Conservation (phyloP, 1,284 basidiomycete species). For the Entoloma clypeatum region DNA sequence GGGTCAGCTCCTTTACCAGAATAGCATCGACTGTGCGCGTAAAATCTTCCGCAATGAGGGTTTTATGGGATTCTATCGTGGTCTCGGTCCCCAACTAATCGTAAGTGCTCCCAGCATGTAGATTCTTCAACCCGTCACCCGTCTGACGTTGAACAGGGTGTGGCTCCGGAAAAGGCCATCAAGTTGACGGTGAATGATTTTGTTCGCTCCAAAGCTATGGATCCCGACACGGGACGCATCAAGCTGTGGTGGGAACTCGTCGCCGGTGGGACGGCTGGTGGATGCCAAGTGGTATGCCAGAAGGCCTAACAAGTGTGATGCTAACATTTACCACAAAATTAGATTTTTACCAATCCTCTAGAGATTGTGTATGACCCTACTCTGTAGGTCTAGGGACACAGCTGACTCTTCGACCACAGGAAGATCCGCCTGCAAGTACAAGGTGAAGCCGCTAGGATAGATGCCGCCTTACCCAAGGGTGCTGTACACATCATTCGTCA, state of each 20-base stretch:
- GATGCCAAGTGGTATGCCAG: constrained; percentile 89
- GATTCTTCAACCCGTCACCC: constrained; percentile 2
- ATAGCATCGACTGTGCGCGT: constrained; percentile 89
- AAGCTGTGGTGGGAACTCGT: constrained; percentile 82
- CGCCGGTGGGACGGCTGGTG: constrained; percentile 92
- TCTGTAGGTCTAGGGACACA: constrained; percentile 10
- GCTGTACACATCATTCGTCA: constrained; percentile 92
- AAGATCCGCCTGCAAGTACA: constrained; percentile 98
- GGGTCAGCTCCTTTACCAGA: constrained; percentile 92
- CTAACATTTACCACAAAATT: constrained; percentile 18
- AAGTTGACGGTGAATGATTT: constrained; percentile 97
- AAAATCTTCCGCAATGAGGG: constrained; percentile 97
- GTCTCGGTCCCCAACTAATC: constrained; percentile 91
- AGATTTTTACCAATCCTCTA: constrained; percentile 95
- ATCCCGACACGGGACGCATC: constrained; percentile 94
- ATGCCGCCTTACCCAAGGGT: constrained; percentile 76
- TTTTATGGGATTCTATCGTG: constrained; percentile 93
- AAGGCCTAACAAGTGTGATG: constrained; percentile 3
- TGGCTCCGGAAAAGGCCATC: constrained; percentile 98
- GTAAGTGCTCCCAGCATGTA: constrained; percentile 39
- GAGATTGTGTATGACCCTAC: constrained; percentile 74
- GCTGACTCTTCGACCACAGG: constrained; percentile 36
- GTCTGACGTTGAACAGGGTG: constrained; percentile 59
- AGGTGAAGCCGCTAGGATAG: constrained; percentile 88
- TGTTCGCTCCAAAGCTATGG: constrained; percentile 78